Evolutionary conservation across 2,329 filamentous ascomycete genomes (phyloP), one percentile per base, ranked within the genome.

Genomic region (Claviceps fusiformis): DNA sequence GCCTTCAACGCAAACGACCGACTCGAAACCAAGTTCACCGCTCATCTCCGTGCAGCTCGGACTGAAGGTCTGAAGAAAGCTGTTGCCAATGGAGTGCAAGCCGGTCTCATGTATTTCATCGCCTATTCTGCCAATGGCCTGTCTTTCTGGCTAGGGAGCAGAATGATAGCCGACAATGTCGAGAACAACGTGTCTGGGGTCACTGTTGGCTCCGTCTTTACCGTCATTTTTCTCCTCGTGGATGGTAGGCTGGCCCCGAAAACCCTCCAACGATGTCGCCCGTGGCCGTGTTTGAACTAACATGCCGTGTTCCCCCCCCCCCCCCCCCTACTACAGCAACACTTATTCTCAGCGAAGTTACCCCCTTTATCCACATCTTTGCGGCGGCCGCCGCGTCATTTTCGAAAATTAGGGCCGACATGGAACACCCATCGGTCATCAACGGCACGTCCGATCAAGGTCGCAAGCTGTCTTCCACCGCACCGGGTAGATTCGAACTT

Each of bases 141-240:
- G 11, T 82, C 82, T 0, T 85, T 85, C 62, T 86, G 81, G 80
- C 77, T 83, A 64, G 83, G 82, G 48, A 81, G 78, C 59, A 71
- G 67, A 46, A 41, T 54, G 56, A 67, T 69, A 43, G 66, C 66
- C 2, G 61, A 66, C 70, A 2, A 66, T 71, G 7, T 62, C 64
- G 31, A 57, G 64, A 50, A 50, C n/a, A 37, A 50, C 13, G 47
- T 50, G 64, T 56, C 67, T 9, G 73, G 71, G 3, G 71, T 71
- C 0, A 68, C 68, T 0, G 64, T 73, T 1, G 77, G 77, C 44
- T 66, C 72, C n/a, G 75, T 74, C 0, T 80, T 75, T 59, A 79
- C 78, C 0, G 76, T 81, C 27, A 75, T 79, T 19, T 78, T 79
- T 57, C 72, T 79, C 39, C 67, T 80, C 10, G 70, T 80, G 24